These are phyloP conservation scores for Aphanocladium album DNA, from an alignment of 2,329 filamentous ascomycete species.

Conservation along the genomic window DNA sequence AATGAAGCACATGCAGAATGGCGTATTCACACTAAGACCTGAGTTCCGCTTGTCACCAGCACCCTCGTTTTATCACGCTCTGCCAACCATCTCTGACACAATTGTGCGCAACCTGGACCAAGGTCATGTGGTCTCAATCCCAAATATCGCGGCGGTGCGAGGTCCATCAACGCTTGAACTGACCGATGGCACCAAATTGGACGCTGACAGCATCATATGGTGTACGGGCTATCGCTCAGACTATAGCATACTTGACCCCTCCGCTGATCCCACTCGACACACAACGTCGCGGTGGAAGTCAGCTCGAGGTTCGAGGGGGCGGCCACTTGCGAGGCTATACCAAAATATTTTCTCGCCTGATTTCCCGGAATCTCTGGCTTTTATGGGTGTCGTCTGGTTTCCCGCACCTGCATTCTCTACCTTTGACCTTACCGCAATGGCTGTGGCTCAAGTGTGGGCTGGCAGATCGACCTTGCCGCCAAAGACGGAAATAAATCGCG, in stretches of 20 bases:
- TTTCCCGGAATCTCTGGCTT: constrained; percentile 38
- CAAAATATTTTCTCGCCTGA: constrained; percentile 40
- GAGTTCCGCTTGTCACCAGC: constrained; percentile 26
- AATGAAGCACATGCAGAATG: constrained; percentile 19
- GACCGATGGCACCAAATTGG: constrained; percentile 22
- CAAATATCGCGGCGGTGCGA: constrained; percentile 28
- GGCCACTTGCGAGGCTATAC: constrained; percentile 32
- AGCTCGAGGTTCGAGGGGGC: constrained; percentile 24
- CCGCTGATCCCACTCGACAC: constrained; percentile 23
- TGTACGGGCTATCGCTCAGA: constrained; percentile 31
- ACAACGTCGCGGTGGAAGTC: constrained; percentile 17
- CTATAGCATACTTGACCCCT: constrained; percentile 23
- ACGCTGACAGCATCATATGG: constrained; percentile 28
- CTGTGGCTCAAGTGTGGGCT: constrained; percentile 39
- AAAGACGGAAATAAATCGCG: constrained; percentile 29
- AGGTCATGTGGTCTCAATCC: constrained; percentile 30
- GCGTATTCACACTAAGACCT: constrained; percentile 21
- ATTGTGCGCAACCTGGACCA: constrained; percentile 30
- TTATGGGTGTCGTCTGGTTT: constrained; percentile 34
- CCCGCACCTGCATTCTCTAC: constrained; percentile 31
- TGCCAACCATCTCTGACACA: constrained; percentile 22
- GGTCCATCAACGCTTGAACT: constrained; percentile 23
- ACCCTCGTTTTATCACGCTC: constrained; percentile 11
- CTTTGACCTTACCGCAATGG: constrained; percentile 39
- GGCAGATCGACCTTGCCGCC: constrained; percentile 33